phyloP scores from a whole-genome alignment of 495 filamentous ascomycete species.

The Penicillium turbatum region DNA sequence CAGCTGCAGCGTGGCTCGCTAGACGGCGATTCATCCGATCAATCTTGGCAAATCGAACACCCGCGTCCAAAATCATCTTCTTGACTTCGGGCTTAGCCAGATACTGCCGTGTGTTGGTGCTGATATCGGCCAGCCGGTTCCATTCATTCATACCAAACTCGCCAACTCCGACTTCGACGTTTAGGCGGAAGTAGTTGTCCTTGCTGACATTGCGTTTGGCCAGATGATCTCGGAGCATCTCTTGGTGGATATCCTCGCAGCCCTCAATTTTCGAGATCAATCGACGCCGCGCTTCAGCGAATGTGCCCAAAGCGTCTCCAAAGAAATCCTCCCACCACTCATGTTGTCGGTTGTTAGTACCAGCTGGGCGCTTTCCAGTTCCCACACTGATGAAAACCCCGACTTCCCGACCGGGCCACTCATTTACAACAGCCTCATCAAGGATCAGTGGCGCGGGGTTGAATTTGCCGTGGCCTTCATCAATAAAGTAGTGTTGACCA shows the following conservation, averaged over 20 bases:
- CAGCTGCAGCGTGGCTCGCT: conserved; percentile 39
- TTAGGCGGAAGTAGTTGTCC: conserved; percentile 95
- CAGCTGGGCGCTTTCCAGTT: conserved; percentile 80
- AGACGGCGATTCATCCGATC: conserved; percentile 58
- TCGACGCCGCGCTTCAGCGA: conserved; percentile 79
- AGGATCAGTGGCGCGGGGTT: conserved; percentile 83
- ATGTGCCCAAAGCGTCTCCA: conserved; percentile 65
- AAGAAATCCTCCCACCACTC: conserved; percentile 94
- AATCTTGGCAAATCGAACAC: conserved; percentile 81
- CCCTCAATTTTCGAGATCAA: conserved; percentile 89
- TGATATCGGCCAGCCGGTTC: conserved; percentile 88
- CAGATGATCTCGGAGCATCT: conserved; percentile 74
- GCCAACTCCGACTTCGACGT: conserved; percentile 94
- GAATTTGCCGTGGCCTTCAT: conserved; percentile 87
- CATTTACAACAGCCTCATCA: conserved; percentile 85
- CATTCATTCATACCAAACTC: conserved; percentile 99
- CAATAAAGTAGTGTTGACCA: conserved; percentile 87
- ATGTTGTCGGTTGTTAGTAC: conserved; percentile 60
- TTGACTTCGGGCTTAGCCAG: conserved; percentile 69
- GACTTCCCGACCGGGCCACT: conserved; percentile 90
- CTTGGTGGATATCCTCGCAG: conserved; percentile 85
- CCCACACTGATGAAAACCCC: conserved; percentile 89
- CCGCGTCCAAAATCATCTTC: conserved; percentile 66
- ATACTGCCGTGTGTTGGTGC: conserved; percentile 82
- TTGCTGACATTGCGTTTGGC: conserved; percentile 71